Conservation (phyloP, 306 rosid genomes). For the Dryas alaskensis region DNA sequence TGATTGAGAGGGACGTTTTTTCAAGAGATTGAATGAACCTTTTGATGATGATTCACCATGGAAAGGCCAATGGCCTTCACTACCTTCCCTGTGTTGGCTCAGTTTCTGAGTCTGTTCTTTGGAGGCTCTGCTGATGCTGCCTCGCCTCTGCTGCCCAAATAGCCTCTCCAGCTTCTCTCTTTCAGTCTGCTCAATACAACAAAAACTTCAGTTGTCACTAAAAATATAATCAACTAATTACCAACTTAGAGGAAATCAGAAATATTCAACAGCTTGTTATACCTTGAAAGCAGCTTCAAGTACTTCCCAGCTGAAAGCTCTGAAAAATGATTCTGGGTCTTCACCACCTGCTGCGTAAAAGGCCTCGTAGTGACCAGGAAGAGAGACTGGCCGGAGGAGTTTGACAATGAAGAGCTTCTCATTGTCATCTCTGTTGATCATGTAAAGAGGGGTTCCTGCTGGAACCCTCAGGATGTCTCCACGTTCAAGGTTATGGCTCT, state of each 20-base stretch:
- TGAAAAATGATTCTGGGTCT: conserved; percentile 58
- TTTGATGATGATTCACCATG: conserved; percentile 23
- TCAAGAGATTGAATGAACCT: conserved; percentile 48
- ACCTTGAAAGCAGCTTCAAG: conserved; percentile 62
- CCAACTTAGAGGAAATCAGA: background rate
- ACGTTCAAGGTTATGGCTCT: conserved; percentile 41
- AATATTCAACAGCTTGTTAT: background rate
- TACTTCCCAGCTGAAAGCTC: conserved; percentile 60
- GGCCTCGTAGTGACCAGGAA: conserved; percentile 51
- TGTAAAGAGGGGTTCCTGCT: conserved; percentile 53
- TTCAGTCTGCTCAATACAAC: conserved; percentile 26
- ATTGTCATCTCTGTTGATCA: conserved; percentile 56
- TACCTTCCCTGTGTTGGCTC: conserved; percentile 23
- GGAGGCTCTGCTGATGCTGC: conserved; percentile 47
- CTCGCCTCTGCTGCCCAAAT: conserved; percentile 40
- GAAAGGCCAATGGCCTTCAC: conserved; percentile 50
- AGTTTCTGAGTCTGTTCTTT: conserved; percentile 41
- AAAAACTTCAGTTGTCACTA: no score
- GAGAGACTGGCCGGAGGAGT: conserved; percentile 36
- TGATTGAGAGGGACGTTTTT: conserved; percentile 32
- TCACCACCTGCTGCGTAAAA: conserved; percentile 49
- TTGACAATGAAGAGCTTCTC: conserved; percentile 47
- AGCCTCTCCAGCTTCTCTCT: conserved; percentile 37
- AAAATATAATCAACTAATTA: no score
- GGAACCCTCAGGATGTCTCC: conserved; percentile 57